A percentile compares a stretch with the other conserved stretches of the same genome.
Conservation (phyloP, 768 basidiomycete species). For the Nevesoporus exiguus region DNA sequence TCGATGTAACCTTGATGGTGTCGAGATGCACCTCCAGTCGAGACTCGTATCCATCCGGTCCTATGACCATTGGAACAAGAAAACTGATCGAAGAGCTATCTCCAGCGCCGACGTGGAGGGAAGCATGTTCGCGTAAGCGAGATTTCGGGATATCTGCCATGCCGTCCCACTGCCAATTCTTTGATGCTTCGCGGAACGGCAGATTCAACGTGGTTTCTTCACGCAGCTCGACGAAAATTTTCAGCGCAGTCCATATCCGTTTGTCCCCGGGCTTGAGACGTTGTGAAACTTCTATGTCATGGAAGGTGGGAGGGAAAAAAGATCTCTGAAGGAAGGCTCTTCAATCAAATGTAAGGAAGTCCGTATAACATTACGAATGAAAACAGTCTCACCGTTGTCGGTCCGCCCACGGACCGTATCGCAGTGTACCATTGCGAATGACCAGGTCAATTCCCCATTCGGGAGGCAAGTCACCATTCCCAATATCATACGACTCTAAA, state of each 20-base stretch:
- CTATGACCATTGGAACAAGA: slow-evolving; percentile 76
- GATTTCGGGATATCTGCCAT: slow-evolving; percentile 44
- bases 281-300: slow-evolving; percentile 52
- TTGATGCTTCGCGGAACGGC: slow-evolving; percentile 91
- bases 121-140: slow-evolving; percentile 61
- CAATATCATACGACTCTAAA: slow-evolving; percentile 60
- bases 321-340: slow-evolving; percentile 73
- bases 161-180: slow-evolving; percentile 97
- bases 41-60: slow-evolving; percentile 71
- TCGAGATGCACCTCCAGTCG: slow-evolving; percentile 81
- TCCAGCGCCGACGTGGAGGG: slow-evolving; percentile 70
- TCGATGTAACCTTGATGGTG: slow-evolving; percentile 71
- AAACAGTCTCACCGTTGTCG: slow-evolving; percentile 64
- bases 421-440: slow-evolving; percentile 68
- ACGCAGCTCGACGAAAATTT: slow-evolving; percentile 76
- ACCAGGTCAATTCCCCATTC: slow-evolving; percentile 92
- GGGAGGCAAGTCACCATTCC: slow-evolving; percentile 83
- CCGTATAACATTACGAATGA: neutral
- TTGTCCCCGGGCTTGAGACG: slow-evolving; percentile 71
- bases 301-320: slow-evolving; percentile 83
- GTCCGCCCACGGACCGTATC: slow-evolving; percentile 97
- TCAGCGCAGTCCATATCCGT: slow-evolving; percentile 79
- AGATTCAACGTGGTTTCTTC: slow-evolving; percentile 74
- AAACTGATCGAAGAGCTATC: slow-evolving; percentile 86
- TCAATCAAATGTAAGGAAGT: slow-evolving; percentile 3